Evolutionary conservation across 257 asterid genomes (phyloP).

Genomic region (Paraleonurus japonicus): DNA sequence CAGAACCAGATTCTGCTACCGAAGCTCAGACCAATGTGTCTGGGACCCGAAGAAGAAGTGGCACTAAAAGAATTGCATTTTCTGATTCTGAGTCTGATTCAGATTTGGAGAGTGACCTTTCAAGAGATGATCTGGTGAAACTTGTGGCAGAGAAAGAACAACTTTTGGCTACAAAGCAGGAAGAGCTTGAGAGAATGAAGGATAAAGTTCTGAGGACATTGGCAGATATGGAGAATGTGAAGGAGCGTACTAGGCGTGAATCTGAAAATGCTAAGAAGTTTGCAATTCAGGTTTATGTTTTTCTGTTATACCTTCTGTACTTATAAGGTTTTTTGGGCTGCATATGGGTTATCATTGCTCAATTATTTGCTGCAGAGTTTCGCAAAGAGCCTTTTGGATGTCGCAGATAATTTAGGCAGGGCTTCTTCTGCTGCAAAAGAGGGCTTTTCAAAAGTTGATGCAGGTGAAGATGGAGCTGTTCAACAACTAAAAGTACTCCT

Average conservation of each 20-base stretch:
- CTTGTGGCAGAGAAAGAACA: conserved; percentile 69
- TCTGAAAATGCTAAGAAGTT: conserved; percentile 83
- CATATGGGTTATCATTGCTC: background rate
- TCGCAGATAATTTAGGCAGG: conserved; percentile 61
- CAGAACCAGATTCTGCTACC: conserved; percentile 46
- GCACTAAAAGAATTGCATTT: conserved; percentile 44
- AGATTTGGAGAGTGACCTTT: conserved; percentile 58
- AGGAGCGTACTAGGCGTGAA: conserved; percentile 79
- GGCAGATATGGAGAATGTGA: conserved; percentile 85
- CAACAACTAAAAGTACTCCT: conserved; percentile 80
- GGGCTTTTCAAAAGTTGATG: conserved; percentile 68
- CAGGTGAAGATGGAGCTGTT: conserved; percentile 67
- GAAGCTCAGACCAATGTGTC: conserved; percentile 26
- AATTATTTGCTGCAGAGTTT: conserved; percentile 55
- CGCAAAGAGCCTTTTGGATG: conserved; percentile 63
- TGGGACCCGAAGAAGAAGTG: conserved; percentile 36
- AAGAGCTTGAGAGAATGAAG: conserved; percentile 61
- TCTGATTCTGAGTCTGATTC: conserved; percentile 51
- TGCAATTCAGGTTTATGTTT: conserved; percentile 78
- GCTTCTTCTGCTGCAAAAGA: conserved; percentile 88
- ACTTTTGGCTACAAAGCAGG: conserved; percentile 45
- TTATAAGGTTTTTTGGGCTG: background rate
- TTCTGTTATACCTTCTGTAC: background rate
- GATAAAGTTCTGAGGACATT: conserved; percentile 66
- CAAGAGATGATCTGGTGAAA: conserved; percentile 75